These are phyloP conservation scores for Klebsormidium nitens DNA, from an alignment of 139 green algal species.

Conservation along the genomic window DNA sequence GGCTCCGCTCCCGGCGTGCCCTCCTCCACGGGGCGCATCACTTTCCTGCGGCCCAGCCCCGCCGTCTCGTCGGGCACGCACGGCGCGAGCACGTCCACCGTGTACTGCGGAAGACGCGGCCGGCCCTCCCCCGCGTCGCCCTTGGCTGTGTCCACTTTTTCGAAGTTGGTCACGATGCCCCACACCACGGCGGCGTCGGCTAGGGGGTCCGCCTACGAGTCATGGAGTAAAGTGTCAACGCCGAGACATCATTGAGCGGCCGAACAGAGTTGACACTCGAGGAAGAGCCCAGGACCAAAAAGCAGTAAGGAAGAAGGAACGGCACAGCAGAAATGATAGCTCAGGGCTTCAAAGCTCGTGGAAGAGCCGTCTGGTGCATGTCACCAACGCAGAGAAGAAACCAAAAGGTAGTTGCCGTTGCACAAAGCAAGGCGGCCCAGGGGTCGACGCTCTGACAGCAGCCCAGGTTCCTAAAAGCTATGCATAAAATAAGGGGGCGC, in stretches of 20 bases:
- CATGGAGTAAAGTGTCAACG: too few species aligned
- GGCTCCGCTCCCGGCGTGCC: conserved; percentile 9
- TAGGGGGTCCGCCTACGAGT: conserved; percentile 9
- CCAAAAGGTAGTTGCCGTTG: too few species aligned
- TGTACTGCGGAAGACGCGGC: conserved; percentile 40
- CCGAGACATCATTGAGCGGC: too few species aligned
- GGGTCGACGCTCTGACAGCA: too few species aligned
- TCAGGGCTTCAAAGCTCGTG: too few species aligned
- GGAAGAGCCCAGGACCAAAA: conserved; percentile 10
- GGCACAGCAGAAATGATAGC: too few species aligned
- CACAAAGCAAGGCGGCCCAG: too few species aligned
- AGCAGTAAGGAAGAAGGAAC: too few species aligned
- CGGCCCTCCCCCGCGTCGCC: background rate
- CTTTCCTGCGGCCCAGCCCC: background rate
- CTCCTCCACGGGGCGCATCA: background rate
- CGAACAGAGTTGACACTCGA: background rate
- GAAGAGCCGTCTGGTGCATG: too few species aligned
- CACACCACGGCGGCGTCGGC: conserved; percentile 49
- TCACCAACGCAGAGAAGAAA: too few species aligned
- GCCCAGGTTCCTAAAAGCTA: too few species aligned
- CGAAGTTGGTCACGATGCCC: conserved; percentile 76
- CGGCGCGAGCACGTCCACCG: conserved; percentile 33
- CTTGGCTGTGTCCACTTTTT: conserved; percentile 49
- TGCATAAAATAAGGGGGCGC: too few species aligned
- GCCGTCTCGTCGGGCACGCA: conserved; percentile 10